Conservation (phyloP, 768 basidiomycete species). For the Guyanaporus albipodus region DNA sequence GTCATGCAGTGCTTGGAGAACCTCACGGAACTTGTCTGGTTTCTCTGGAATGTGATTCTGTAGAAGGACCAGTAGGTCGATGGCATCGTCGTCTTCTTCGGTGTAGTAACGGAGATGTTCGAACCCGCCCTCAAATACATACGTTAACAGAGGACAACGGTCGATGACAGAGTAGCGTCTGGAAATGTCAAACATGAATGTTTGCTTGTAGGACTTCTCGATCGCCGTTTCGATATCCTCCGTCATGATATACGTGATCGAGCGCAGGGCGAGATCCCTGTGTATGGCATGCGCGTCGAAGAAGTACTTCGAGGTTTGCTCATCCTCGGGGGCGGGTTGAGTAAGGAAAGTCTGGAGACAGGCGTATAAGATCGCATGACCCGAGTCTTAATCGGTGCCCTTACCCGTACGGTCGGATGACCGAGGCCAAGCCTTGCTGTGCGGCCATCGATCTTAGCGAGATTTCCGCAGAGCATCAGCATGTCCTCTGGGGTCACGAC, state of each 20-base stretch:
- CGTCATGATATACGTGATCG: conserved; percentile 27
- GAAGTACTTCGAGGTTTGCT: conserved; percentile 14
- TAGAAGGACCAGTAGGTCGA: conserved; percentile 19
- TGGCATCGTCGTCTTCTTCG: conserved; percentile 25
- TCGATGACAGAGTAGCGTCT: conserved; percentile 24
- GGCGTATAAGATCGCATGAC: background rate
- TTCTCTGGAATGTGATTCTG: conserved; percentile 22
- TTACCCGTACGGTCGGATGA: conserved; percentile 24
- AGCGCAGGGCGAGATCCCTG: conserved; percentile 28
- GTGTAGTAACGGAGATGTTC: conserved; percentile 25
- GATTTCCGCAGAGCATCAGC: conserved; percentile 25
- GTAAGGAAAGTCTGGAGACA: conserved; percentile 23
- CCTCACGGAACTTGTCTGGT: conserved; percentile 17
- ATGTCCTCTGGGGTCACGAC: conserved; percentile 25
- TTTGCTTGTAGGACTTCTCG: conserved; percentile 18
- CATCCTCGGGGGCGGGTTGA: conserved; percentile 11
- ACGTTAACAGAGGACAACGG: conserved; percentile 26
- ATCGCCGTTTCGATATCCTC: conserved; percentile 25
- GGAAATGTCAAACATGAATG: conserved; percentile 27
- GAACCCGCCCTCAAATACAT: conserved; percentile 27
- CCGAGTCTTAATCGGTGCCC: background rate
- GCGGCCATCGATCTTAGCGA: conserved; percentile 25
- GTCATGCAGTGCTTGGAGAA: conserved; percentile 27
- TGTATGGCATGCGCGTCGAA: conserved; percentile 21
- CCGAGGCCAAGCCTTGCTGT: conserved; percentile 19